Conservation (phyloP, 768 basidiomycete species). For the Phanerodontia chrysosporium region DNA sequence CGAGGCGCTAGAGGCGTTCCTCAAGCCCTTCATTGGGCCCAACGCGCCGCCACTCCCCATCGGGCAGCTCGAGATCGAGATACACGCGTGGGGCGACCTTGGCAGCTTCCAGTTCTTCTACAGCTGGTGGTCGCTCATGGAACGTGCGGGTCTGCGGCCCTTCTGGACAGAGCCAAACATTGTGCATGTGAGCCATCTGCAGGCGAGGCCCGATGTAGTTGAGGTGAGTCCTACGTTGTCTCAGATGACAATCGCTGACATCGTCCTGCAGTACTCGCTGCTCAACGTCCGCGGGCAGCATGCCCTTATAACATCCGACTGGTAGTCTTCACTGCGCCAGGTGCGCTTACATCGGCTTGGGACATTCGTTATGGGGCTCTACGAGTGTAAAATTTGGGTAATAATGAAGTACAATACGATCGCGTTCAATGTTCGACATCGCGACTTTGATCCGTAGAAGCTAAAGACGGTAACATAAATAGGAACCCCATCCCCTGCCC, state of each 20-base stretch:
- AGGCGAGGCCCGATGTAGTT: slow-evolving; percentile 30
- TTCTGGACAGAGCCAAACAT: slow-evolving; percentile 62
- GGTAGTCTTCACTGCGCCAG: neutral
- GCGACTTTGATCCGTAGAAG: too few relatives aligned
- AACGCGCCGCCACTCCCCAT: slow-evolving; percentile 49
- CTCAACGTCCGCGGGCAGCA: slow-evolving; percentile 41
- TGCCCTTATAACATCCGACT: slow-evolving; percentile 27
- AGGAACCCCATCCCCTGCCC: too few relatives aligned
- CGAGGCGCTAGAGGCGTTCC: slow-evolving; percentile 43
- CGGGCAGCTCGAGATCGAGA: slow-evolving; percentile 66
- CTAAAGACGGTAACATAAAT: too few relatives aligned
- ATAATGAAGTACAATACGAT: too few relatives aligned
- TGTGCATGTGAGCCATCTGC: slow-evolving; percentile 35
- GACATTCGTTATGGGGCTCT: too few relatives aligned
- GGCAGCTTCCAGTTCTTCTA: slow-evolving; percentile 45
- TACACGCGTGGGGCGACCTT: slow-evolving; percentile 38
- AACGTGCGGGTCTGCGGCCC: slow-evolving; percentile 59
- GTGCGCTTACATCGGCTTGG: too few relatives aligned
- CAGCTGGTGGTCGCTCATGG: slow-evolving; percentile 64
- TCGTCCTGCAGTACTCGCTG: slow-evolving; percentile 38
- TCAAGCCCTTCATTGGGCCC: slow-evolving; percentile 40
- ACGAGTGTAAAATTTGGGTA: too few relatives aligned
- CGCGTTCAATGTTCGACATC: too few relatives aligned
- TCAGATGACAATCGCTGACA: neutral
- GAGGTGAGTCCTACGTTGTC: slow-evolving; percentile 28